Base-by-base conservation (phyloP, 306 rosid genomes). In the Ammopiptanthus mongolicus region DNA sequence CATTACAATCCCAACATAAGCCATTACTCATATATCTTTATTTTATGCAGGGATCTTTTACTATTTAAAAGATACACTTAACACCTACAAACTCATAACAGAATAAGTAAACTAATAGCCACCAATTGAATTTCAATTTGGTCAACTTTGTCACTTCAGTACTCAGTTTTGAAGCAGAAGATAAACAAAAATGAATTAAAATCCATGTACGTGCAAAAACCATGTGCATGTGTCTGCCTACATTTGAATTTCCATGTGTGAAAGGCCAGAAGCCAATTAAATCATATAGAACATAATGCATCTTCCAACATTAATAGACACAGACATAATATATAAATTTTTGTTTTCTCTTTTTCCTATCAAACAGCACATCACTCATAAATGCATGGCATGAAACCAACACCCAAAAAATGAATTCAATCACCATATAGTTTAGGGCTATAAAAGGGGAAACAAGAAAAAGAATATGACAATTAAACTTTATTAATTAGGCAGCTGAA, bases 351-450 rank as follows among this genome's bases (percentile, higher is more conserved):
- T 51, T 74, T 64, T 55, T 2, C 70, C 50, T 34, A 70, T 70
- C 52, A 65, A 59, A 59, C 4, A 19, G 44, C 11, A 55, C 34
- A 56, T 64, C 76, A 23, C 12, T 47, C 65, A 47, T 36, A 72
- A 71, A 79, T 59, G 73, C 76, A 65, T 65, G 66, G 59, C 79
- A 75, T 64, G 51, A 59, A 76, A 18, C 57, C 3, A 66, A 76
- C 22, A 59, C 37, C 8, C 60, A 12, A 65, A 63, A 59, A 50
- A 8, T 12, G 22, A 51, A 55, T 57, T 31, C 36, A 77, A 29
- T 77, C 69, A 57, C 48, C 1, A 42, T 12, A 42, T 4, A 28
- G 39, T 66, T 18, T 7, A 34, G 39, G 21, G 17, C 61, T 29
- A 59, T 56, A 50, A 65, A 57, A 46, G 65, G 37, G 15, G n/a